Conservation (phyloP, 129 eudicot genomes). For the Pseudognaphalium luteoalbum region DNA sequence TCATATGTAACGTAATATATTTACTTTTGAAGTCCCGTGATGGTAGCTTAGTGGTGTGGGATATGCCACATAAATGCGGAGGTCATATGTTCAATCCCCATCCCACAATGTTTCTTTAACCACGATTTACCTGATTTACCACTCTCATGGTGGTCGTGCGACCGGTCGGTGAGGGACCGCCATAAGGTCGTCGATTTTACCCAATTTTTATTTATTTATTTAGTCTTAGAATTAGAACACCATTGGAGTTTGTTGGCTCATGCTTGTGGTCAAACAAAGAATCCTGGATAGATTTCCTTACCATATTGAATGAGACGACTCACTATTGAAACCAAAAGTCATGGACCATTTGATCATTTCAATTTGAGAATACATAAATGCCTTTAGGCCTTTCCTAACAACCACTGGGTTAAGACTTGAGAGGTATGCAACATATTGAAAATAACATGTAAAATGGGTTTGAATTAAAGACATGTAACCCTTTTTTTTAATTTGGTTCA, state of each 20-base stretch:
- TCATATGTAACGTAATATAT: too few species aligned
- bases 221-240: too few species aligned
- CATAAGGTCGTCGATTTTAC: too few species aligned
- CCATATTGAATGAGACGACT: constrained; percentile 31
- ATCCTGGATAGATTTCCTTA: constrained; percentile 32
- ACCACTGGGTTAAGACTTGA: background rate
- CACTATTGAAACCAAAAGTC: constrained; percentile 28
- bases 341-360: constrained; percentile 31
- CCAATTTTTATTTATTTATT: too few species aligned
- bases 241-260: constrained; percentile 15
- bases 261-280: constrained; percentile 30
- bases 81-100: too few species aligned
- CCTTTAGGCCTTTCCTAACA: background rate
- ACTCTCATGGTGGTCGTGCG: too few species aligned
- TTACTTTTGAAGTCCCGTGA: too few species aligned
- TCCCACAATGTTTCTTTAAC: too few species aligned
- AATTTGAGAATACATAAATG: constrained; percentile 10
- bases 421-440: background rate
- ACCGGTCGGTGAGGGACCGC: too few species aligned
- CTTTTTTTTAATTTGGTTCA: background rate
- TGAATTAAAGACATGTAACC: background rate
- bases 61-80: too few species aligned
- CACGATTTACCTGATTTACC: too few species aligned
- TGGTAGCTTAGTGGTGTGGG: too few species aligned
- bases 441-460: background rate